A percentile compares a stretch with the other conserved stretches of the same genome.
Conservation (phyloP, 805 yeast genomes). For the Hanseniaspora clermontiae region DNA sequence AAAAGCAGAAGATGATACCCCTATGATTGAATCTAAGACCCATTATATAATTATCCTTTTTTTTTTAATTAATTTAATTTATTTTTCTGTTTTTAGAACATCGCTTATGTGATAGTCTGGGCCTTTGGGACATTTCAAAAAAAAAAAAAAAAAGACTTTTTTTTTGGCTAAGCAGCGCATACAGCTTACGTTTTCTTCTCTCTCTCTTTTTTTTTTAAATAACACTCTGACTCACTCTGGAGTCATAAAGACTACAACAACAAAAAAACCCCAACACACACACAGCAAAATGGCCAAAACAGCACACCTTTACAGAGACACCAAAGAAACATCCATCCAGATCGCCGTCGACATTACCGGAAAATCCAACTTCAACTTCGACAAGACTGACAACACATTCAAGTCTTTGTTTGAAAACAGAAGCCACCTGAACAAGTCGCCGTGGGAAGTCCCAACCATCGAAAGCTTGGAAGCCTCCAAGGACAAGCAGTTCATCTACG, state of each 20-base stretch:
- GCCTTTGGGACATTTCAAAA: no score
- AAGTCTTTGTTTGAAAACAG: constrained; percentile 36
- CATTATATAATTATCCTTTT: no score
- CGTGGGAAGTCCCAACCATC: constrained; percentile 13
- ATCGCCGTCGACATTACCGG: constrained; percentile 77
- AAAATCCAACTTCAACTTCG: constrained; percentile 39
- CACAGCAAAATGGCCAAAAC: constrained; percentile 16
- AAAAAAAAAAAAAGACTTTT: no score
- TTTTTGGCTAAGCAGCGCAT: no score
- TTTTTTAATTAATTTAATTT: no score
- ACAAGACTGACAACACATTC: constrained; percentile 34
- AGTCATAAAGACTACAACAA: not conserved
- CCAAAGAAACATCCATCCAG: constrained; percentile 90
- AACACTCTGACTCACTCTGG: not conserved
- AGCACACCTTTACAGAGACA: constrained; percentile 40
- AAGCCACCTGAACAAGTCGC: constrained; percentile 22
- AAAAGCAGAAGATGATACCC: no score
- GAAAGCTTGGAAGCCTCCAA: constrained; percentile 52
- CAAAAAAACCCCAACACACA: not conserved
- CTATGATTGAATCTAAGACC: no score
- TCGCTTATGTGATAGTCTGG: no score
- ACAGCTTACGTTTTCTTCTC: no score
- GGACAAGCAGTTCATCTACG: constrained; percentile 60
- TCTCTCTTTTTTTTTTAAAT: no score
- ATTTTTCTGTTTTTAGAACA: no score